Conservation (phyloP, 2,329 filamentous ascomycete genomes). For the Sclerotinia subarctica region DNA sequence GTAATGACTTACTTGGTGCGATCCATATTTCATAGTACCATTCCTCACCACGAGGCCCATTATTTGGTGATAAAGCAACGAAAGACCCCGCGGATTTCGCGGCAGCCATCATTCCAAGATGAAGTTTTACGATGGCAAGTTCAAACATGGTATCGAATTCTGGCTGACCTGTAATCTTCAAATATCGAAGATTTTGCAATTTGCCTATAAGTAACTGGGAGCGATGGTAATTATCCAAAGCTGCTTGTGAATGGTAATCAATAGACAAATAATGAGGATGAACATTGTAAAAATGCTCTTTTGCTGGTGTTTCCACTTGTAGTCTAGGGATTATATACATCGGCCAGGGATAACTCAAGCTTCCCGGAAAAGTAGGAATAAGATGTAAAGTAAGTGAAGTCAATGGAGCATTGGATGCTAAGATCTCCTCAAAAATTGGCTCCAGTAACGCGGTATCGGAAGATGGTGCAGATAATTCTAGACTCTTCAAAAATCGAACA, state of each 20-base stretch:
- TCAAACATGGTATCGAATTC: conserved; percentile 18
- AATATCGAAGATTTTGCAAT: conserved; percentile 9
- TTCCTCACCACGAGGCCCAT: conserved; percentile 17
- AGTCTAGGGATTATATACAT: conserved; percentile 18
- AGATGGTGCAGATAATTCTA: conserved; percentile 15
- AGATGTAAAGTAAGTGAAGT: conserved; percentile 16
- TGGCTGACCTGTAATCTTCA: conserved; percentile 18
- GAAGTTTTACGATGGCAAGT: conserved; percentile 18
- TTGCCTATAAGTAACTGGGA: conserved; percentile 15
- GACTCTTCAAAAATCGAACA: conserved; percentile 15
- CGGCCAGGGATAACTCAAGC: conserved; percentile 15
- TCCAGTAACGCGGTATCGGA: conserved; percentile 8
- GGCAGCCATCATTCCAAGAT: conserved; percentile 17
- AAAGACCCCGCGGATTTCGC: conserved; percentile 5
- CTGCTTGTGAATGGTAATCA: conserved; percentile 15
- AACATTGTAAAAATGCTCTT: conserved; percentile 17
- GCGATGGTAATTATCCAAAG: conserved; percentile 14
- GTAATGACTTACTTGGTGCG: conserved; percentile 13
- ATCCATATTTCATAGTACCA: conserved; percentile 22
- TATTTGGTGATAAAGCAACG: conserved; percentile 16
- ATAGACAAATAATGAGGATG: conserved; percentile 18
- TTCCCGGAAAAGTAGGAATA: conserved; percentile 13
- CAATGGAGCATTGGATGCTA: conserved; percentile 8
- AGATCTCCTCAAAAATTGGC: conserved; percentile 13
- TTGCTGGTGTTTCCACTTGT: conserved; percentile 2